These are phyloP conservation scores for Rhodotorula diobovata DNA, from an alignment of 768 basidiomycete species.

Conservation along the genomic window DNA sequence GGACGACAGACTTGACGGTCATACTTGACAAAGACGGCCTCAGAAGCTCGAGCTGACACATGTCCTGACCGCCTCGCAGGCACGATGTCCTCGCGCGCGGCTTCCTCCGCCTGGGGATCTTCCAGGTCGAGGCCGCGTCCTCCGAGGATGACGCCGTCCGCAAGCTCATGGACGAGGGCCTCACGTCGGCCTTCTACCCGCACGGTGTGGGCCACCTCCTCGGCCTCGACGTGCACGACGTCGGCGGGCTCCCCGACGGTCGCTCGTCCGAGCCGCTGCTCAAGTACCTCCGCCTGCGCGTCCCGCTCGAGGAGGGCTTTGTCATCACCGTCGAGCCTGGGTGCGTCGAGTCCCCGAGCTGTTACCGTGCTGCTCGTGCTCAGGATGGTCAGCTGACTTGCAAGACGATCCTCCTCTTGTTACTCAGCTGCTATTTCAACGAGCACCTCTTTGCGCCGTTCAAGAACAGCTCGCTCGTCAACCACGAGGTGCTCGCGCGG, in stretches of 20 bases:
- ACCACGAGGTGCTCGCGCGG: slow-evolving; percentile 62
- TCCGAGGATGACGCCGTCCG: slow-evolving; percentile 36
- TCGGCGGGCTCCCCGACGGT: slow-evolving; percentile 41
- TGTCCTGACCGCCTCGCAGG: background rate
- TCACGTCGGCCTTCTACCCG: slow-evolving; percentile 84
- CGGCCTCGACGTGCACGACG: slow-evolving; percentile 89
- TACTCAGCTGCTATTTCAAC: slow-evolving; percentile 47
- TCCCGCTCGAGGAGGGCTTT: slow-evolving; percentile 71
- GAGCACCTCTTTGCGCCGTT: slow-evolving; percentile 55
- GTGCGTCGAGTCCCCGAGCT: no score
- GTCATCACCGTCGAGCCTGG: slow-evolving; percentile 56
- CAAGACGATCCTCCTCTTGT: no score
- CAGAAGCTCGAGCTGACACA: background rate
- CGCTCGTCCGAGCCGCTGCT: slow-evolving; percentile 55
- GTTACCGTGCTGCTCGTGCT: background rate
- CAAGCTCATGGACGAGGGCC: slow-evolving; percentile 65
- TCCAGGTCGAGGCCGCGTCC: slow-evolving; percentile 60
- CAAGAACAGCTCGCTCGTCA: slow-evolving; percentile 62
- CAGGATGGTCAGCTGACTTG: no score
- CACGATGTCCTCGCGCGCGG: slow-evolving; percentile 76
- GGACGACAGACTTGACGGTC: background rate
- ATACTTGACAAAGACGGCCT: background rate
- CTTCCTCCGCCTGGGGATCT: slow-evolving; percentile 78
- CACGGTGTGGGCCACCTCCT: slow-evolving; percentile 82
- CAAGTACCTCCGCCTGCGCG: slow-evolving; percentile 69